Conservation (phyloP, 192 early-diverging fungal species). For the Backusella circina region DNA sequence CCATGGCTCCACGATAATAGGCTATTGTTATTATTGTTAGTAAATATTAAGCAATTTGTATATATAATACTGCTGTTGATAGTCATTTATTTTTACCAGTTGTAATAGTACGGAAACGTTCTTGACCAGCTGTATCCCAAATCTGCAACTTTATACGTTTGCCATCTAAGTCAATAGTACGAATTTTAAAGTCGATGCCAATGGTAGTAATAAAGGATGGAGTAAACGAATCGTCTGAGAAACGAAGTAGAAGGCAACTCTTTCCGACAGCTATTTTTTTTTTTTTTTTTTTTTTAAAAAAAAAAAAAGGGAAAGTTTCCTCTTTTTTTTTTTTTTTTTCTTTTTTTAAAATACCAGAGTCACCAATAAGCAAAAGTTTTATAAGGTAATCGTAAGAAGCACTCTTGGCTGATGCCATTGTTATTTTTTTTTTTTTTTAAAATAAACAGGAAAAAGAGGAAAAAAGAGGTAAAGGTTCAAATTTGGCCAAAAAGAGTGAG, state of each 20-base stretch:
- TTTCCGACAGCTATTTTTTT: constrained; percentile 85
- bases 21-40: constrained; percentile 41
- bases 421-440: background rate
- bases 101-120: constrained; percentile 98
- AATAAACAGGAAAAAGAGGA: background rate
- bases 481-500: background rate
- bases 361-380: constrained; percentile 97
- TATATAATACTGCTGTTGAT: background rate
- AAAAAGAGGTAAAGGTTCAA: background rate
- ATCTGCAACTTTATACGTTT: constrained; percentile 99
- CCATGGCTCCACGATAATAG: constrained; percentile 99
- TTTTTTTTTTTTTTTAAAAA: too few relatives aligned
- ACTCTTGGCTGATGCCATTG: constrained; percentile 58
- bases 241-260: constrained; percentile 92
- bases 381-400: constrained; percentile 99
- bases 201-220: constrained; percentile 99
- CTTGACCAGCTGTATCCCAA: constrained; percentile 99
- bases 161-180: constrained; percentile 97
- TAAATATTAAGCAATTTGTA: too few relatives aligned
- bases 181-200: constrained; percentile 99
- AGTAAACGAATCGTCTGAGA: constrained; percentile 98
- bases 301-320: background rate
- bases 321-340: background rate
- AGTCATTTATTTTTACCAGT: constrained; percentile 73
- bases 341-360: constrained; percentile 69